Conservation (phyloP, 148 eudicot species). For the Fallopia convolvulus region DNA sequence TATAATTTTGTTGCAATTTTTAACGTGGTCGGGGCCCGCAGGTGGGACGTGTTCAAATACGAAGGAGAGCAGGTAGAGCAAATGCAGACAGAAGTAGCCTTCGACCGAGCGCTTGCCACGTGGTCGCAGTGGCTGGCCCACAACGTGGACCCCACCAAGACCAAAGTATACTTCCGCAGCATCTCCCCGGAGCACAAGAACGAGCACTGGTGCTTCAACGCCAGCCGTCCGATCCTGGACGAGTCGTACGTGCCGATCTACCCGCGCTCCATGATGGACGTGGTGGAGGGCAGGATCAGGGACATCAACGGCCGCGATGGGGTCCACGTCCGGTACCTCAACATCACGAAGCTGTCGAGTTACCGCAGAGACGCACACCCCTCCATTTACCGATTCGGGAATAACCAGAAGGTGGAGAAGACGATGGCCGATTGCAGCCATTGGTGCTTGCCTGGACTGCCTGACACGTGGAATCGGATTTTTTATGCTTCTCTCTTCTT, state of each 20-base stretch:
- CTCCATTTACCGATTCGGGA: conserved; percentile 20
- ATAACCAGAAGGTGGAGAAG: conserved; percentile 7
- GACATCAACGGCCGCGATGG: conserved; percentile 9
- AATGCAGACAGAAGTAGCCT: conserved; percentile 30
- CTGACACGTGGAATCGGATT: conserved; percentile 76
- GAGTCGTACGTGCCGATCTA: conserved; percentile 19
- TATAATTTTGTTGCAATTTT: background rate
- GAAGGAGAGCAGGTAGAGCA: conserved; percentile 22
- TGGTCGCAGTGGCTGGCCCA: conserved; percentile 41
- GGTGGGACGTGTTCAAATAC: conserved; percentile 42
- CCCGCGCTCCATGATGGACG: conserved; percentile 26
- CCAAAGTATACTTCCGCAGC: conserved; percentile 34
- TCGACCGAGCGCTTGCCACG: conserved; percentile 32
- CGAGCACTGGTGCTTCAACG: conserved; percentile 37
- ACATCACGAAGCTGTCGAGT: conserved; percentile 38
- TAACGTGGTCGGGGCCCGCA: conserved; percentile 4
- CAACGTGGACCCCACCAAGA: conserved; percentile 32
- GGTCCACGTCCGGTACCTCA: conserved; percentile 31
- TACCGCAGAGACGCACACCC: conserved; percentile 54
- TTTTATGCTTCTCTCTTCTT: conserved; percentile 22
- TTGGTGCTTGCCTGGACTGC: conserved; percentile 91
- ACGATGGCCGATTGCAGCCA: conserved; percentile 48
- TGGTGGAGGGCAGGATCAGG: conserved; percentile 21
- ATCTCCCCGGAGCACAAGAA: conserved; percentile 40
- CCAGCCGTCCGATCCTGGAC: conserved; percentile 29